These are phyloP conservation scores for Flaveria trinervia DNA, from an alignment of 129 eudicot species.

Conservation along the genomic window DNA sequence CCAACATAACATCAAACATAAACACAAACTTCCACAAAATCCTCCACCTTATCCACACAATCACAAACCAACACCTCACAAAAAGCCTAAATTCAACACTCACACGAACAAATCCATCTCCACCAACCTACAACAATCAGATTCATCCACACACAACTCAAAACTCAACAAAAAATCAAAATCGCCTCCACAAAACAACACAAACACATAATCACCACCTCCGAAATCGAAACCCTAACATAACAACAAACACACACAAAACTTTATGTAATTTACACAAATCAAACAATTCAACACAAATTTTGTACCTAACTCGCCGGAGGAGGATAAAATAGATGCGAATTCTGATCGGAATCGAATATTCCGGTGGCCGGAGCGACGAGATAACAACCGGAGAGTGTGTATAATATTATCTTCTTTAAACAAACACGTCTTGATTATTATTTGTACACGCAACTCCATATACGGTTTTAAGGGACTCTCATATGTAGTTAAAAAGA, in stretches of 20 bases:
- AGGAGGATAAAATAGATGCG: neutral
- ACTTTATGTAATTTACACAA: neutral
- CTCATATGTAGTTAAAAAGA: neutral
- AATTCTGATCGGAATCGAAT: neutral
- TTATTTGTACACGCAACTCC: conserved; percentile 34
- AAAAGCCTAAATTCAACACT: neutral
- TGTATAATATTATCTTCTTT: neutral
- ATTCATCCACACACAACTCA: conserved; percentile 17
- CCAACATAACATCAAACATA: neutral
- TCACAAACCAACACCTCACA: neutral
- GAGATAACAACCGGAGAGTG: conserved; percentile 23
- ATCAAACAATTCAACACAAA: neutral
- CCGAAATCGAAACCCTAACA: conserved; percentile 27
- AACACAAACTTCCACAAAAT: conserved; percentile 18
- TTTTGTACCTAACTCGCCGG: conserved; percentile 9
- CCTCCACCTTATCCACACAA: conserved; percentile 9
- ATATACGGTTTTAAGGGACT: conserved; percentile 2
- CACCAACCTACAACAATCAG: neutral
- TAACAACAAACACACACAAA: neutral
- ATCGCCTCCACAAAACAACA: neutral
- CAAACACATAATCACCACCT: neutral
- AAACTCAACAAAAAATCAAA: neutral
- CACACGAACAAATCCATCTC: neutral
- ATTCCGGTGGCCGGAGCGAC: conserved; percentile 31
- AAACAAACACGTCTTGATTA: neutral